Evolutionary conservation across 2,329 filamentous ascomycete genomes (phyloP).

Genomic region (Harringtonia aguacate): DNA sequence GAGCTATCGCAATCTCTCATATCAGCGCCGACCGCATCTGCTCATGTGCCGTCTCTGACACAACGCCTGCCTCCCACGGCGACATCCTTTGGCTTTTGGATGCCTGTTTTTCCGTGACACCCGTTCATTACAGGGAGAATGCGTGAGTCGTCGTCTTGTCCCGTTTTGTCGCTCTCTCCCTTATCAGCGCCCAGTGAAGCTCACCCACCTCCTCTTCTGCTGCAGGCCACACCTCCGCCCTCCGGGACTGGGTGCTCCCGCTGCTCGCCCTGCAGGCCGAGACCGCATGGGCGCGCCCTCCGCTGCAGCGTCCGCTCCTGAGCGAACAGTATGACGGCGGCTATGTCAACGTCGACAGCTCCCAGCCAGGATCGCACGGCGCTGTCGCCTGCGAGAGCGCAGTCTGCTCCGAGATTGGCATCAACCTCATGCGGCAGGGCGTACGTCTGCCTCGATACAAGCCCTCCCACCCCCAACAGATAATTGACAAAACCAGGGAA

Average conservation of each 20-base stretch:
- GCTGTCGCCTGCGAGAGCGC: constrained; percentile 61
- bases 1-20: too few species aligned
- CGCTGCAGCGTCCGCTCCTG: constrained; percentile 6
- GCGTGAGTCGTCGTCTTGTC: neutral
- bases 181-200: too few species aligned
- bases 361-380: constrained; percentile 25
- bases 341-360: neutral
- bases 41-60: too few species aligned
- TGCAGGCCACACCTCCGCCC: neutral
- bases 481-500: too few species aligned
- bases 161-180: neutral
- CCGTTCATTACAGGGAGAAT: neutral
- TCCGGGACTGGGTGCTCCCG: constrained; percentile 3
- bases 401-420: constrained; percentile 60
- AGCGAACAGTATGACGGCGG: too few species aligned
- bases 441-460: constrained; percentile 23
- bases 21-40: too few species aligned
- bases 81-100: neutral
- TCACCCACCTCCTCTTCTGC: too few species aligned
- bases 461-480: too few species aligned
- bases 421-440: constrained; percentile 44
- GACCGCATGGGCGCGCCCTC: neutral
- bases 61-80: neutral
- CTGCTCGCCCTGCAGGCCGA: constrained; percentile 1
- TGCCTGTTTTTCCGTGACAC: neutral